Percentiles rank a stretch among this genome's conserved stretches.
Evolutionary conservation across 2,329 filamentous ascomycete genomes (phyloP).

Genomic region (Arthrobotrys entomopaga): DNA sequence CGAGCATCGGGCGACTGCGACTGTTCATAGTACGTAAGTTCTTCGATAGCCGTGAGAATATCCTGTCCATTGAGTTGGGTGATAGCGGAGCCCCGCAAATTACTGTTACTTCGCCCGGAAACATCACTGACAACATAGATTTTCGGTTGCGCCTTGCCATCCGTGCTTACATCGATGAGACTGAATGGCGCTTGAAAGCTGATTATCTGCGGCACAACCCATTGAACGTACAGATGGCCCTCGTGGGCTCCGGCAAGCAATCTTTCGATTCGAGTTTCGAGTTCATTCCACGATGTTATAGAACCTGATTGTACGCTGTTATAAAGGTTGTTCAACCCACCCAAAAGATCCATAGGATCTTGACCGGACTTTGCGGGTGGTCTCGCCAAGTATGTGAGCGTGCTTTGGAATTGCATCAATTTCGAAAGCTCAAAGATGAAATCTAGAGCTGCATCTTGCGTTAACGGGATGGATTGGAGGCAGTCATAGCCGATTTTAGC

Average conservation of each 20-base stretch:
- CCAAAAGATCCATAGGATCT: conserved; percentile 48
- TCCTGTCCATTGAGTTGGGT: conserved; percentile 48
- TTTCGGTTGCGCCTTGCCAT: conserved; percentile 36
- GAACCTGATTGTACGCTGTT: conserved; percentile 34
- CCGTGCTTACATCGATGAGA: conserved; percentile 35
- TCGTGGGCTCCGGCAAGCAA: conserved; percentile 37
- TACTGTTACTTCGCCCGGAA: background rate
- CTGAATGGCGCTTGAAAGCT: conserved; percentile 42
- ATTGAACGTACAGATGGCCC: conserved; percentile 47
- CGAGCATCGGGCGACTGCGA: conserved; percentile 48
- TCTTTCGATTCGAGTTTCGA: conserved; percentile 41
- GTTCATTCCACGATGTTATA: conserved; percentile 40
- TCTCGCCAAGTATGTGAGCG: conserved; percentile 36
- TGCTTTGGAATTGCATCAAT: conserved; percentile 47
- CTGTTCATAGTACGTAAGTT: conserved; percentile 35
- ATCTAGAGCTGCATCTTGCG: conserved; percentile 10
- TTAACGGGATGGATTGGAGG: conserved; percentile 42
- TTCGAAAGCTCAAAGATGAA: conserved; percentile 46
- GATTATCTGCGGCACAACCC: conserved; percentile 45
- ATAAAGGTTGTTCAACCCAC: conserved; percentile 32
- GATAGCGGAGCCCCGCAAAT: conserved; percentile 29
- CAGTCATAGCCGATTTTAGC: conserved; percentile 52
- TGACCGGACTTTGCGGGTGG: conserved; percentile 46
- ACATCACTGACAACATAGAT: conserved; percentile 28
- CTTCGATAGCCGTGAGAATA: conserved; percentile 34